Base-by-base conservation (phyloP, 2,329 filamentous ascomycete genomes). In the Pseudophaeomoniella oleicola region DNA sequence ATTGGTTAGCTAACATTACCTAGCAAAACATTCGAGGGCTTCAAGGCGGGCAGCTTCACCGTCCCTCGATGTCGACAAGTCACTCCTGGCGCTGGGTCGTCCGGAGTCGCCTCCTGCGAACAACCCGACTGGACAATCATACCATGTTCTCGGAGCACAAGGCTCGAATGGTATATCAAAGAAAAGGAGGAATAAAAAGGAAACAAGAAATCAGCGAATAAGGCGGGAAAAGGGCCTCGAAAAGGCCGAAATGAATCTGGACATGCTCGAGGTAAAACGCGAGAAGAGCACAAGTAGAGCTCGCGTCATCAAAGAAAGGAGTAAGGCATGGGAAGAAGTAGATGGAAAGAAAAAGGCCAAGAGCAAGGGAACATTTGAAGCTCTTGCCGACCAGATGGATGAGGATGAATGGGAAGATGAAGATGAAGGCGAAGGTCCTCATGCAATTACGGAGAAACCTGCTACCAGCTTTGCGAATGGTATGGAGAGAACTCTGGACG, bases 1-100 rank as follows among this genome's bases (percentile, higher is more conserved):
- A 30, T 19, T 30, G 16, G 31, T 16, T 16, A 32, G 36, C 44
- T 44, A 41, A 45, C 34, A 30, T 32, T n/a, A 16, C 27, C 15
- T 42, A 75, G 70, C 62, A 40, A 58, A 63, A 34, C 69, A 70
- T 49, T 75, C 73, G 35, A 71, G 73, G 39, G 71, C 72, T 38
- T 70, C 71, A 27, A 66, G 71, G 44, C 64, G 73, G 46, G 71
- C 64, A 42, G 62, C 58, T 37, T 72, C 69, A 4, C 72, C 72
- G 14, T 66, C 67, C 37, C 54, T 69, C 43, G 53, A 69, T 42
- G 49, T 67, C 34, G 64, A 71, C 52, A 68, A 67, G 48, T 66
- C 65, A 31, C 48, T 70, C 35, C 58, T 31, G 48, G 54, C 46
- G 60, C 63, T 32, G 54, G 63, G 9, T 42, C 44, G 2, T 41